Conservation (phyloP, 2,329 filamentous ascomycete genomes). For the Aspergillus thermomutatus region DNA sequence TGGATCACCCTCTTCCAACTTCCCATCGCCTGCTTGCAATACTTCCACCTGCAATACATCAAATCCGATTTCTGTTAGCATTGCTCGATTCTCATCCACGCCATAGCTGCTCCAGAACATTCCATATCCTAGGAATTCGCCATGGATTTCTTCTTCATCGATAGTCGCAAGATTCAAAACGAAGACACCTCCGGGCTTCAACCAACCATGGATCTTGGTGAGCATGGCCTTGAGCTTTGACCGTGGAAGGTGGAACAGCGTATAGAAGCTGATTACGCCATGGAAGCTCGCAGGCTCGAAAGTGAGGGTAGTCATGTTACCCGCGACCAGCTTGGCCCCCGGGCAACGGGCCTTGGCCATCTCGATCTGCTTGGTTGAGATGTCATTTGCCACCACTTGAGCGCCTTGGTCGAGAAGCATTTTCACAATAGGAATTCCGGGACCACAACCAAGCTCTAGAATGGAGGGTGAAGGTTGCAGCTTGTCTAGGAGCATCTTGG, state of each 20-base stretch:
- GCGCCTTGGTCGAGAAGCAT: conserved; percentile 10
- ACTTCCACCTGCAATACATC: conserved; percentile 8
- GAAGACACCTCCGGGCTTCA: conserved; percentile 10
- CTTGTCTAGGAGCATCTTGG: conserved; percentile 8
- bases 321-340: conserved; percentile 3
- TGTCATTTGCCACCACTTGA: conserved; percentile 7
- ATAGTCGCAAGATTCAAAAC: conserved; percentile 8
- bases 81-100: conserved; percentile 7
- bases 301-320: conserved; percentile 8
- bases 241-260: conserved; percentile 10
- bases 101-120: conserved; percentile 11
- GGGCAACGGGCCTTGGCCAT: conserved; percentile 8
- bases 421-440: conserved; percentile 3
- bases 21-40: conserved; percentile 10
- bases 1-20: conserved; percentile 8
- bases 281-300: conserved; percentile 7
- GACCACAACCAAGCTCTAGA: conserved; percentile 8
- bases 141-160: conserved; percentile 10
- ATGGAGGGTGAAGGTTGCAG: conserved; percentile 8
- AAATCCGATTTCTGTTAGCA: conserved; percentile 6
- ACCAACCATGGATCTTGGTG: conserved; percentile 6
- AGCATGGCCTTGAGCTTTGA: conserved; percentile 8
- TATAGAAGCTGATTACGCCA: conserved; percentile 9
- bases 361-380: conserved; percentile 10
- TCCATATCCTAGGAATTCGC: conserved; percentile 9